Evolutionary conservation across 1,284 basidiomycete species (phyloP), one percentile per base, ranked within the genome.

Genomic region (Pterula multifida): DNA sequence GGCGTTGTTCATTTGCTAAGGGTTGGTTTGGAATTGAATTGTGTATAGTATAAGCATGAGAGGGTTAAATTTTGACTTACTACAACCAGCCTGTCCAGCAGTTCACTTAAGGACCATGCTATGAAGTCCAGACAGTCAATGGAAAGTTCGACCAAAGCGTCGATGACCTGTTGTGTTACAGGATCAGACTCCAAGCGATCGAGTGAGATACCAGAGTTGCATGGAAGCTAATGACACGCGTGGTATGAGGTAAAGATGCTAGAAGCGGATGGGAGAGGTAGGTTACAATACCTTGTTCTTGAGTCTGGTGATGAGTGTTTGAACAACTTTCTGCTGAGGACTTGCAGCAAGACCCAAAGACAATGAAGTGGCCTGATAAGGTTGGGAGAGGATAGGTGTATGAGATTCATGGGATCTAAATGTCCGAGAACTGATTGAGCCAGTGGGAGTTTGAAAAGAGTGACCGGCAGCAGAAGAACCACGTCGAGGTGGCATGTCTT

Each of bases 141-240:
- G 1, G 89, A 79, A 17, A 93, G 73, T 47, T 88, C 81, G n/a
- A 88, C 76, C 21, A 94, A 69, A 12, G 87, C 79, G 56, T 85
- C 76, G 36, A 92, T 78, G 3, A 85, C 79, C 57, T 87, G 79
- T 57, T 79, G 76, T 0, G 85, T 77, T 1, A 84, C 78, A 35
- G 72, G 68, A 63, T 93, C 88, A 3, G 72, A 70, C 65, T 93
- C 90, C 53, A 93, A 68, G 39, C 78, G 74, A 56, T 80, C 78
- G 46, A 93, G 63, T 23, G 80, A 69, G 39, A 77, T 70, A 12
- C 90, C 90, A 32, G 90, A 91, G 65, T 89, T 78, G 60, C 79
- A 84, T 51, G 90, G 91, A n/a, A 94, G 74, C 90, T 94, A 21
- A 24, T 28, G 53, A 2, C 28, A 52, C 28, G 6, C 6, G 6